phyloP scores from a whole-genome alignment of 2,329 filamentous ascomycete species.

The Helotiales sp. region DNA sequence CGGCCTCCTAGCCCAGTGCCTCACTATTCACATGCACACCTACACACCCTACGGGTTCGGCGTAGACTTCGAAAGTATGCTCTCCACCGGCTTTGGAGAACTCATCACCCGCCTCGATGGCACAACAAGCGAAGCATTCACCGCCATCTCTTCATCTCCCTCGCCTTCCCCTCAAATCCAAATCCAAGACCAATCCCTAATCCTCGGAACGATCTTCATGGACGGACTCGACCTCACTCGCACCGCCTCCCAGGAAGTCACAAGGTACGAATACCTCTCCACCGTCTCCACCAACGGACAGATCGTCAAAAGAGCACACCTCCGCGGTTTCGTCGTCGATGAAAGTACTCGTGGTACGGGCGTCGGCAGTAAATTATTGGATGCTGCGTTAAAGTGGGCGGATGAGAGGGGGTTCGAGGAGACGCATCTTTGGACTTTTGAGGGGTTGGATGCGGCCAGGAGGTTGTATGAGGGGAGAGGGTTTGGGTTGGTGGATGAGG shows the following conservation, averaged over 20 bases:
- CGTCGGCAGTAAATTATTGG: slow-evolving; percentile 37
- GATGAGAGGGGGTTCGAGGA: slow-evolving; percentile 33
- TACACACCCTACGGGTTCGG: slow-evolving; percentile 38
- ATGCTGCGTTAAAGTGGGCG: slow-evolving; percentile 39
- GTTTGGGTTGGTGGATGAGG: slow-evolving; percentile 34
- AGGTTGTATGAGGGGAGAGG: slow-evolving; percentile 39
- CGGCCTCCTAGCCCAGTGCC: slow-evolving; percentile 37
- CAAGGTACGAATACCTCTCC: neutral
- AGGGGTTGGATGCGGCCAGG: slow-evolving; percentile 34
- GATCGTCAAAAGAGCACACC: slow-evolving; percentile 27
- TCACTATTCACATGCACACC: slow-evolving; percentile 42
- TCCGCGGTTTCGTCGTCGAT: slow-evolving; percentile 43
- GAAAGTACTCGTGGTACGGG: slow-evolving; percentile 34
- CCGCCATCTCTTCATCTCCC: neutral
- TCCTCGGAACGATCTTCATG: neutral
- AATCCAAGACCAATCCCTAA: neutral
- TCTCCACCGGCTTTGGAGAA: neutral
- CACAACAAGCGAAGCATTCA: neutral
- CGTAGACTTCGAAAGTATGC: slow-evolving; percentile 2
- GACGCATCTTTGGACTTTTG: slow-evolving; percentile 37
- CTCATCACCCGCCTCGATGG: neutral
- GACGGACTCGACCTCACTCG: neutral
- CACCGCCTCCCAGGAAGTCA: neutral
- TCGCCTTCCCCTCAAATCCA: neutral
- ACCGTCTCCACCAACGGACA: neutral